phyloP scores from a whole-genome alignment of 352 stramenopile species.

The Phytophthora melonis region DNA sequence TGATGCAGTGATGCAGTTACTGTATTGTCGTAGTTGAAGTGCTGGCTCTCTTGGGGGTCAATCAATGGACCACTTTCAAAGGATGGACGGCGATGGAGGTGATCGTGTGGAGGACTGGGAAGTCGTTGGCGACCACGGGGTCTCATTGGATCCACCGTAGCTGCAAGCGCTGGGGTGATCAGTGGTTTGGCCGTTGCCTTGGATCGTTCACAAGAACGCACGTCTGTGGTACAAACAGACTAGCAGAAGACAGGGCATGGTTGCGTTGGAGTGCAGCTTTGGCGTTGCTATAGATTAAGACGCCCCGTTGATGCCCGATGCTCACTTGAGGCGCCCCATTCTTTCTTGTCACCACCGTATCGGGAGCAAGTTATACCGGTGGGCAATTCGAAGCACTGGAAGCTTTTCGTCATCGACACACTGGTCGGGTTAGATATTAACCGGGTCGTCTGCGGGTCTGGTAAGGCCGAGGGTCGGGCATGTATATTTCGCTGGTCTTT shows the following conservation, averaged over 20 bases:
- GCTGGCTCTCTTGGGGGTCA: constrained; percentile 12
- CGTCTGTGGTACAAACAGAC: background rate
- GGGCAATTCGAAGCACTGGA: background rate
- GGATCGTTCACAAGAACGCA: background rate
- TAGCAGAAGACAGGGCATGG: background rate
- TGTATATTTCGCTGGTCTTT: too few relatives aligned
- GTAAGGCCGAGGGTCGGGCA: too few relatives aligned
- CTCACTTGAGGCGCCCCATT: background rate
- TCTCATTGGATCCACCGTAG: too few relatives aligned
- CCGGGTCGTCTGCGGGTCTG: too few relatives aligned
- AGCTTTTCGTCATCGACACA: too few relatives aligned
- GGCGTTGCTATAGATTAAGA: background rate
- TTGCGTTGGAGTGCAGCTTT: background rate
- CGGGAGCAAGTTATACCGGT: background rate
- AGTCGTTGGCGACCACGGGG: too few relatives aligned
- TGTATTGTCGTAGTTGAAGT: constrained; percentile 15
- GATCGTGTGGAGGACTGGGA: too few relatives aligned
- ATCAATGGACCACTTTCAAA: background rate
- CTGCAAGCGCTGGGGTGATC: constrained; percentile 5
- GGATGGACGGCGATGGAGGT: background rate
- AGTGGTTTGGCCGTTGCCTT: background rate
- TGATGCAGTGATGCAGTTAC: background rate
- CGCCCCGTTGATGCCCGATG: background rate
- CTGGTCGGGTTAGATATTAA: too few relatives aligned
- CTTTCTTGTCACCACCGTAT: background rate